Evolutionary conservation across 768 basidiomycete species (phyloP).

Genomic region (Saitozyma sp.): DNA sequence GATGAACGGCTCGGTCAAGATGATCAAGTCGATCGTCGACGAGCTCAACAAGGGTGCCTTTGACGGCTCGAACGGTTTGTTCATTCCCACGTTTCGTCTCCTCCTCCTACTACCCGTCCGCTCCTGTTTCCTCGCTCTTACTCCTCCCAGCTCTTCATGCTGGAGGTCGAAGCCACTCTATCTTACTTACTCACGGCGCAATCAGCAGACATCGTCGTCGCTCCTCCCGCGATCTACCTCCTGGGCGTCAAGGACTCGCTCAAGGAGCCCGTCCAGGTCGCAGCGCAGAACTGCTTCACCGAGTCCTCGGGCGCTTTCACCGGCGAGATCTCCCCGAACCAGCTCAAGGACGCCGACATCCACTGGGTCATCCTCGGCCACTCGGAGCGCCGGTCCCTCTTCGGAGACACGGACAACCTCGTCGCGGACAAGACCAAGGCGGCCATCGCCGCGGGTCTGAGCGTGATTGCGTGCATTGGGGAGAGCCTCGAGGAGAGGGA

Average conservation of each 20-base stretch:
- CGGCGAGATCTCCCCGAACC: constrained; percentile 87
- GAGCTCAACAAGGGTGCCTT: constrained; percentile 75
- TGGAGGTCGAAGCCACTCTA: no score
- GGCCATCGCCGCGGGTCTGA: constrained; percentile 71
- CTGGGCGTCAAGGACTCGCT: constrained; percentile 66
- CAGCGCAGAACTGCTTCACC: constrained; percentile 89
- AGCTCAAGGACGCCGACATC: constrained; percentile 81
- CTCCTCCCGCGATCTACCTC: constrained; percentile 87
- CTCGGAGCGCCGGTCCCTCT: constrained; percentile 91
- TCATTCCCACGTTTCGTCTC: constrained; percentile 3
- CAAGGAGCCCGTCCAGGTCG: constrained; percentile 69
- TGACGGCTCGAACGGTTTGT: constrained; percentile 72
- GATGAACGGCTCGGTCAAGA: constrained; percentile 74
- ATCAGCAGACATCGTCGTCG: constrained; percentile 85
- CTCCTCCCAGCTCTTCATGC: neutral
- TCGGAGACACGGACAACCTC: constrained; percentile 78
- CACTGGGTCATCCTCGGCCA: constrained; percentile 95
- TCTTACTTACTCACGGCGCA: no score
- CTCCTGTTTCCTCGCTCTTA: neutral
- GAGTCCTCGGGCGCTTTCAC: constrained; percentile 88
- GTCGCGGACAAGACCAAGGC: constrained; percentile 85
- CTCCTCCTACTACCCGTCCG: constrained; percentile 5
- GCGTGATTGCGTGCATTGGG: constrained; percentile 93
- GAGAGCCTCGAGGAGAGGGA: constrained; percentile 91
- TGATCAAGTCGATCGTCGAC: constrained; percentile 67